Conservation (phyloP, 2,329 filamentous ascomycete genomes). For the Dryadomyces quercivorus region DNA sequence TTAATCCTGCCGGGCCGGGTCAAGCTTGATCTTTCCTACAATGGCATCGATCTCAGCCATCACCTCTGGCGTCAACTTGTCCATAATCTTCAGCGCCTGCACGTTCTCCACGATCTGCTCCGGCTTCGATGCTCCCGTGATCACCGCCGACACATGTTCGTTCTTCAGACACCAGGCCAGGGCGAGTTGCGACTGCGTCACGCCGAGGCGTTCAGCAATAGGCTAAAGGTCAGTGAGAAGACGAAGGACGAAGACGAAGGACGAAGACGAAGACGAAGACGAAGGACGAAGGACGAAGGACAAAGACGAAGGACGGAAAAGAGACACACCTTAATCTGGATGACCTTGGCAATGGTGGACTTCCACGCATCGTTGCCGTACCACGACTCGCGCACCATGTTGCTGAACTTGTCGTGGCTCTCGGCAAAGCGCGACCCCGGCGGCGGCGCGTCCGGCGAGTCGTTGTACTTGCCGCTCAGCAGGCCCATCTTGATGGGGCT, state of each 20-base stretch:
- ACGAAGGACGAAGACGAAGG: not conserved
- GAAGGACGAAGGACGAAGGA: not conserved
- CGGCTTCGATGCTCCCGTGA: conserved; percentile 37
- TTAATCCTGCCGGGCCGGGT: conserved; percentile 4
- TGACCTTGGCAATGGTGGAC: conserved; percentile 29
- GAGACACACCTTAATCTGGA: conserved; percentile 21
- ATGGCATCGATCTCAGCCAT: conserved; percentile 38
- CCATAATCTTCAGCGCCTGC: conserved; percentile 30
- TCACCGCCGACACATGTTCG: conserved; percentile 38
- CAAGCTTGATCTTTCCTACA: conserved; percentile 8
- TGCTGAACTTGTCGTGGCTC: conserved; percentile 42
- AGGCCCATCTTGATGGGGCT: conserved; percentile 42
- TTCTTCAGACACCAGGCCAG: conserved; percentile 43
- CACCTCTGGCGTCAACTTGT: conserved; percentile 36
- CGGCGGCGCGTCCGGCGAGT: conserved; percentile 27
- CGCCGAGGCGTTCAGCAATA: conserved; percentile 46
- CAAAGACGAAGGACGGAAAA: not conserved
- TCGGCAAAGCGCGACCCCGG: conserved; percentile 44
- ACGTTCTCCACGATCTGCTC: conserved; percentile 41
- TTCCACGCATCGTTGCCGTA: conserved; percentile 38
- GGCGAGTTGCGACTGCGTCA: conserved; percentile 36
- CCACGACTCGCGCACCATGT: conserved; percentile 21
- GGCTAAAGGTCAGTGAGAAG: conserved; percentile 9
- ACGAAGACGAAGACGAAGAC: not conserved
- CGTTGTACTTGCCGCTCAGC: conserved; percentile 52